A percentile compares a stretch with the other conserved stretches of the same genome.
These are phyloP conservation scores for Entrophospora sp. DNA, from an alignment of 192 early-diverging fungal species.

Conservation along the genomic window DNA sequence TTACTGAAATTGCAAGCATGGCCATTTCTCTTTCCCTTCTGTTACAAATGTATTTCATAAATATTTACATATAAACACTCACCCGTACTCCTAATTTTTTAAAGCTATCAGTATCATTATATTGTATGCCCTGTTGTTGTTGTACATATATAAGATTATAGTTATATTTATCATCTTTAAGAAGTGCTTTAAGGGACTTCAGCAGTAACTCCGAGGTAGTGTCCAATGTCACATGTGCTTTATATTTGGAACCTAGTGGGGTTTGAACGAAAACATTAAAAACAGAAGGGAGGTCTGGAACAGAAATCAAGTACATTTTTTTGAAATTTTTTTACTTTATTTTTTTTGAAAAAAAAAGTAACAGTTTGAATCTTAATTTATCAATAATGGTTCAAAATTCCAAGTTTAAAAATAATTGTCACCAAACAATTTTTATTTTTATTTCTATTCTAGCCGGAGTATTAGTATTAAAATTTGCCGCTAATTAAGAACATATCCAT, in stretches of 20 bases:
- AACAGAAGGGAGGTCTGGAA: neutral
- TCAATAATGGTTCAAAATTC: no score
- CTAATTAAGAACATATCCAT: no score
- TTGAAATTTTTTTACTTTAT: neutral
- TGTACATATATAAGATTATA: neutral
- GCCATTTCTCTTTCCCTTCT: neutral
- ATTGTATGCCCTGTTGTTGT: neutral
- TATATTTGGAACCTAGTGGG: neutral
- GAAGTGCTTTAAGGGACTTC: neutral
- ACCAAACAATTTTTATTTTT: no score
- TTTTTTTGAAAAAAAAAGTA: no score
- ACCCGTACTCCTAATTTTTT: neutral
- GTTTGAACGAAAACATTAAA: neutral
- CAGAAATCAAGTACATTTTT: slow-evolving; percentile 2
- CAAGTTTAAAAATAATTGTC: no score
- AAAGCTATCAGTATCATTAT: neutral
- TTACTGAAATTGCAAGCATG: neutral
- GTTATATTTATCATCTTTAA: neutral
- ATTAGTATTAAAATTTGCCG: no score
- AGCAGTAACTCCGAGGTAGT: neutral
- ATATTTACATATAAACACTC: neutral
- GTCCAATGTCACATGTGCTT: neutral
- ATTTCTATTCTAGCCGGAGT: no score
- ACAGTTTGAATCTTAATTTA: no score
- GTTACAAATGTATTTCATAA: neutral